Evolutionary conservation across 2,329 filamentous ascomycete species (phyloP), one percentile per base, ranked within the genome.

Genomic region (Whalleya microplaca): DNA sequence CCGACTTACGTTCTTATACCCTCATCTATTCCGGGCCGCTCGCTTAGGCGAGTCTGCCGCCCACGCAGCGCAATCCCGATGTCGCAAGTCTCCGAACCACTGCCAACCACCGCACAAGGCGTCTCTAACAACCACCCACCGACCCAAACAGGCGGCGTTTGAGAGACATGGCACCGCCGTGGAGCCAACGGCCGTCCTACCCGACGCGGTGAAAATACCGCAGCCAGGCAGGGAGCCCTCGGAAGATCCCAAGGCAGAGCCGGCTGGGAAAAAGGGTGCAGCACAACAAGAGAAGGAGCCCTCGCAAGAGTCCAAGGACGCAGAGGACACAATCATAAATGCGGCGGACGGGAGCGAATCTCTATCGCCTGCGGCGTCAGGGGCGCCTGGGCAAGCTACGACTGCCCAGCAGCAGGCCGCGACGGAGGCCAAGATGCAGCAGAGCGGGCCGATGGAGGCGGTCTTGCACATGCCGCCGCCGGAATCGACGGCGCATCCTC

Each of bases 1-100:
- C 58, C 80, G 87, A 66, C 77, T 91, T 57, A 83, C 84, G 16
- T 90, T 90, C 67, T 77, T 91, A 18, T 90, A 89, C 64, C 87
- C 88, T 45, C 84, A 86, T 64, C 73, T 90, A 52, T 83, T 88
- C 72, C 84, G 86, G 52, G 77, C 80, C 16, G 71, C 80, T 61
- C 78, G 80, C 61, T 64, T 70, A 60, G 68, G 72, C 72, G 69
- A 84, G 73, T 69, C 77, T 74, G 70, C 77, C 72, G 41, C 75
- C 61, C 73, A 76, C 64, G 70, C 75, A 64, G 72, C 76, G 14
- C 72, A 80, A 51, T 72, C 76, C 58, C 67, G 67, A 68, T 62
- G 66, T 68, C 75, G 64, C 61, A 66, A 62, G 41, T 58, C 67
- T 66, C 47, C 69, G 60, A 62, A 61, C 64, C 66, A 64, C 37